Evolutionary conservation across 208 protist species (phyloP), one percentile per base, ranked within the genome.

Genomic region (Acanthamoeba sp.): DNA sequence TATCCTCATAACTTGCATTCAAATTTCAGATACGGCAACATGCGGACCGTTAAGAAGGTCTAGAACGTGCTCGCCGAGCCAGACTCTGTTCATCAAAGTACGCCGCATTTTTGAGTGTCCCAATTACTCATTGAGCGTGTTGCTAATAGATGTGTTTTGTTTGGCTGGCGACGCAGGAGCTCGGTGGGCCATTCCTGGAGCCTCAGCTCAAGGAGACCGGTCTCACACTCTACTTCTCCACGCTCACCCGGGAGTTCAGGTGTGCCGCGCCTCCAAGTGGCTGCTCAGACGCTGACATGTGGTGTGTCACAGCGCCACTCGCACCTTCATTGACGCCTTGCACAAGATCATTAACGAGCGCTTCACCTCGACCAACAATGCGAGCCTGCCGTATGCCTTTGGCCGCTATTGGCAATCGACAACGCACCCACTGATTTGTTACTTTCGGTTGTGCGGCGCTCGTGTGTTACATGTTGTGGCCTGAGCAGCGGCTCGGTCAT

Each of bases 41-140:
- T 94, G 90, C 64, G 90, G 40, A 94, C 29, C 45, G 59, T 94
- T 52, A 80, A 80, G 57, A 94, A 94, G 71, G 73, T 94, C n/a
- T 94, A 69, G 90, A 85, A 59, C 24, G 69, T 94, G 69, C 90
- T 94, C 24, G 90, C 45, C 45, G 36, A 27, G 50, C 20, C 90
- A 94, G 38, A 85, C 90, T 29, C 62, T 85, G 22, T 94, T 94
- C 90, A 85, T 94, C 64, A 94, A 94, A n/a, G 66, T 80, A 36
- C 62, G 45, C 45, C n/a, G n/a, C n/a, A n/a, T n/a, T n/a, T n/a
- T n/a, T n/a, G n/a, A n/a, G n/a, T n/a, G n/a, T n/a, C n/a, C n/a
- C n/a, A n/a, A n/a, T n/a, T n/a, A n/a, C n/a, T n/a, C n/a, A n/a
- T n/a, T n/a, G n/a, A n/a, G n/a, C n/a, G n/a, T n/a, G n/a, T n/a